These are phyloP conservation scores for Fereydounia khargensis DNA, from an alignment of 1,284 basidiomycete species.

Conservation along the genomic window DNA sequence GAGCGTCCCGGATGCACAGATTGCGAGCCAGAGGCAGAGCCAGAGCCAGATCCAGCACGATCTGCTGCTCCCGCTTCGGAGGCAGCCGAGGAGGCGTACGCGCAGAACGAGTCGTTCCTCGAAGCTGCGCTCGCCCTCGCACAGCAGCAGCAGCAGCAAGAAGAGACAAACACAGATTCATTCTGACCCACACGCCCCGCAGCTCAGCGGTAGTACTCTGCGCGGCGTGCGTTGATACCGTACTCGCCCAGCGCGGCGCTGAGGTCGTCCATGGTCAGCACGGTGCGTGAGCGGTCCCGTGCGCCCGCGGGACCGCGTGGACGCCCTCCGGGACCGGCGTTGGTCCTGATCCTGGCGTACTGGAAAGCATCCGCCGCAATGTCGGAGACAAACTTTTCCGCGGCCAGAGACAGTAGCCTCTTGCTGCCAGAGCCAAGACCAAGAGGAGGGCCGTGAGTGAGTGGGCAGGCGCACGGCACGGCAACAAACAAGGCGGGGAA, in stretches of 20 bases:
- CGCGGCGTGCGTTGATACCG: conserved; percentile 62
- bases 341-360: conserved; percentile 86
- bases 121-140: no score
- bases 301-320: conserved; percentile 21
- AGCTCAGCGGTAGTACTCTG: conserved; percentile 55
- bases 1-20: no score
- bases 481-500: neutral
- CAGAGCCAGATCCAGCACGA: no score
- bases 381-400: conserved; percentile 97
- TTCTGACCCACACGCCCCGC: no score
- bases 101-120: no score
- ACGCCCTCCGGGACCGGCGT: conserved; percentile 59
- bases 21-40: no score
- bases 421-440: conserved; percentile 60
- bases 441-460: neutral
- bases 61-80: conserved; percentile 9
- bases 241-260: conserved; percentile 89
- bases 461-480: neutral
- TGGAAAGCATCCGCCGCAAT: conserved; percentile 96
- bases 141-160: conserved; percentile 1
- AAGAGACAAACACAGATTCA: no score
- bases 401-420: conserved; percentile 87
- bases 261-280: conserved; percentile 95
- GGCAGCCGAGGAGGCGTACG: no score
- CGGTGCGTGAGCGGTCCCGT: conserved; percentile 83